These are phyloP conservation scores for Rubroboletus satanas DNA, from an alignment of 768 basidiomycete species.

Conservation along the genomic window DNA sequence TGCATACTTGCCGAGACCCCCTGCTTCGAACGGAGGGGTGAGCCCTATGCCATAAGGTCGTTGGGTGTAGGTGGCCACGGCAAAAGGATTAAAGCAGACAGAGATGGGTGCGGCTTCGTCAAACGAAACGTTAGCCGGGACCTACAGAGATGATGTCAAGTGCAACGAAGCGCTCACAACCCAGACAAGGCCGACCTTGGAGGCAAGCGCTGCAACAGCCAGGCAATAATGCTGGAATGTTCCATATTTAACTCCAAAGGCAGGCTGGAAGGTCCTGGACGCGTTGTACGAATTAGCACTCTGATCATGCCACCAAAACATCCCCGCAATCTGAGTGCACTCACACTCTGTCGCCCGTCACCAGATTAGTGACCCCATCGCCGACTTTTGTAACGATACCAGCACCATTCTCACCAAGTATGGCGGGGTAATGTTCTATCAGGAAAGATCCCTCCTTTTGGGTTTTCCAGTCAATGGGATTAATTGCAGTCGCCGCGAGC, in stretches of 20 bases:
- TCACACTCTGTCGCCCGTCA: slow-evolving; percentile 36
- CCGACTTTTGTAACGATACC: slow-evolving; percentile 38
- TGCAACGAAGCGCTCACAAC: neutral
- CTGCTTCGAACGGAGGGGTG: slow-evolving; percentile 25
- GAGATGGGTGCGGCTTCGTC: slow-evolving; percentile 37
- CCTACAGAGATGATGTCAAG: slow-evolving; percentile 7
- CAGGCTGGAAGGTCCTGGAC: slow-evolving; percentile 5
- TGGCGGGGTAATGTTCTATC: slow-evolving; percentile 35
- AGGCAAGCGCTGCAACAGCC: slow-evolving; percentile 17
- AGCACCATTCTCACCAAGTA: slow-evolving; percentile 36
- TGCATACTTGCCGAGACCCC: slow-evolving; percentile 29
- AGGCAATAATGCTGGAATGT: slow-evolving; percentile 26
- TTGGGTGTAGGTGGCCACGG: slow-evolving; percentile 31
- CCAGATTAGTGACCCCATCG: slow-evolving; percentile 31
- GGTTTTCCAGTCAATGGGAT: slow-evolving; percentile 38
- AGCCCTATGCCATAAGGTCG: slow-evolving; percentile 24
- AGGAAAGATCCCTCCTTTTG: slow-evolving; percentile 5
- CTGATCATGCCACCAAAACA: neutral
- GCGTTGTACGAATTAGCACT: neutral
- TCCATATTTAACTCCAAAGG: neutral
- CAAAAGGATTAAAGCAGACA: slow-evolving; percentile 31
- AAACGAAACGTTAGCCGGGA: slow-evolving; percentile 33
- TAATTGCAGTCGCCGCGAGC: slow-evolving; percentile 39
- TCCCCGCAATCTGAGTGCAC: neutral
- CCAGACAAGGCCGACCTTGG: slow-evolving; percentile 8